These are phyloP conservation scores for Mortierella sp. DNA, from an alignment of 371 early-diverging fungal species.

Conservation along the genomic window DNA sequence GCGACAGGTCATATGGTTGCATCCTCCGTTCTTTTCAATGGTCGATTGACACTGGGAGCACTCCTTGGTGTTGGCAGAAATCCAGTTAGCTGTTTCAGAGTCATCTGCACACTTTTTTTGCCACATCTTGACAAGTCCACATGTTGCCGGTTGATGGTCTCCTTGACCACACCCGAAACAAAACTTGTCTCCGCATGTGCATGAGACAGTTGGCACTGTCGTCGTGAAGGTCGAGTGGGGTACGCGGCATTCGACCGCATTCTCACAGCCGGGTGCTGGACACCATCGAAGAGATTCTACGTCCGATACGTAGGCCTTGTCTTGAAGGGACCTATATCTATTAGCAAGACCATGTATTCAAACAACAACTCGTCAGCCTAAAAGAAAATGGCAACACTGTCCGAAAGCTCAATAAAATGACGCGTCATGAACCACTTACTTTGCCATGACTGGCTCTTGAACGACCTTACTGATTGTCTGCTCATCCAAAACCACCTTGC, in stretches of 20 bases:
- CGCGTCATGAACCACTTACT: constrained; percentile 49
- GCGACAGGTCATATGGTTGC: constrained; percentile 95
- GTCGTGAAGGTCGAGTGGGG: constrained; percentile 73
- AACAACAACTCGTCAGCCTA: too few relatives aligned
- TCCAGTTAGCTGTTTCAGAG: constrained; percentile 98
- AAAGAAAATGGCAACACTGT: too few relatives aligned
- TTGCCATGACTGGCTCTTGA: constrained; percentile 56
- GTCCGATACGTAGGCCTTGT: constrained; percentile 92
- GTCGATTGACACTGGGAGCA: constrained; percentile 93
- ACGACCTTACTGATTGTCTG: constrained; percentile 78
- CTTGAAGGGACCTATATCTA: constrained; percentile 83
- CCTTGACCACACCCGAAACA: constrained; percentile 94
- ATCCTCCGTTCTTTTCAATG: constrained; percentile 98
- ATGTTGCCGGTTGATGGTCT: constrained; percentile 95
- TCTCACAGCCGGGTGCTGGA: constrained; percentile 95
- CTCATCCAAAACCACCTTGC: constrained; percentile 85
- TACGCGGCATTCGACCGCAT: constrained; percentile 90
- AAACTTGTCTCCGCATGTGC: constrained; percentile 83
- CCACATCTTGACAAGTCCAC: constrained; percentile 88
- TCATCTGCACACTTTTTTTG: constrained; percentile 96
- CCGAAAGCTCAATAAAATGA: background rate
- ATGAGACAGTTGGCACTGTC: constrained; percentile 88
- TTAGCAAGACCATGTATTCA: background rate
- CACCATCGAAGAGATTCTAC: constrained; percentile 88
- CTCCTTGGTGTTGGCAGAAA: constrained; percentile 96